Evolutionary conservation across 768 basidiomycete species (phyloP).

Genomic region (Leccinum barrowsii): DNA sequence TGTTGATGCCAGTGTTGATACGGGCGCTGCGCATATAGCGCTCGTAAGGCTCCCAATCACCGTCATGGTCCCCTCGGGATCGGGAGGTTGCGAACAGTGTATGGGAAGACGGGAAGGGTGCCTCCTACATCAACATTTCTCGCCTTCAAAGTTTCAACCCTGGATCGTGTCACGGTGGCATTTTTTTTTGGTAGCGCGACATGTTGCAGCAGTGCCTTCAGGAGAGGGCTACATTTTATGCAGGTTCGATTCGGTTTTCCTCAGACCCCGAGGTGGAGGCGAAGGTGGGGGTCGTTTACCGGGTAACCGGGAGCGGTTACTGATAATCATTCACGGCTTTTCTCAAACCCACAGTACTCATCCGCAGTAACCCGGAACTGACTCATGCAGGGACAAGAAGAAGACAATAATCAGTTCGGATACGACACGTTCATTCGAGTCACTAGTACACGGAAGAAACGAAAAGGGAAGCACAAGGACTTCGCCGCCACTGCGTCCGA

Average conservation of each 20-base stretch:
- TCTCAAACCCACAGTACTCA: background rate
- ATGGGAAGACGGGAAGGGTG: too few species aligned
- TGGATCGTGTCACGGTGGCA: background rate
- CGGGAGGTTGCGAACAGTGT: too few species aligned
- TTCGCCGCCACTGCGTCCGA: slow-evolving; percentile 35
- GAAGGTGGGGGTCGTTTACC: background rate
- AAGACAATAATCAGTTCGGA: slow-evolving; percentile 29
- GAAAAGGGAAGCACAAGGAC: slow-evolving; percentile 33
- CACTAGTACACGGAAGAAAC: slow-evolving; percentile 47
- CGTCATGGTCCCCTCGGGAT: too few species aligned
- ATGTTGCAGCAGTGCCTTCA: background rate
- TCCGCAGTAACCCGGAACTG: background rate
- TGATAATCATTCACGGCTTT: background rate
- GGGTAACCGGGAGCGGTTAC: background rate
- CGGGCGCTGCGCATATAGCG: too few species aligned
- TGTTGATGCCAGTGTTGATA: slow-evolving; percentile 21
- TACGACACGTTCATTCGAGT: slow-evolving; percentile 51
- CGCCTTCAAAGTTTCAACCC: background rate
- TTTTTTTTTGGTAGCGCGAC: background rate
- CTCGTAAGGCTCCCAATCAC: too few species aligned
- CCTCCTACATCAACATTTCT: slow-evolving; percentile 4
- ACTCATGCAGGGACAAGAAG: slow-evolving; percentile 15
- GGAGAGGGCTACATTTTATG: background rate
- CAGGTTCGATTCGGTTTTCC: background rate
- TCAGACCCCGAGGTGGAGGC: background rate